Percentiles rank a stretch among this genome's conserved stretches.
phyloP scores from a whole-genome alignment of 2,329 filamentous ascomycete genomes.

The Chlorencoelia australis region DNA sequence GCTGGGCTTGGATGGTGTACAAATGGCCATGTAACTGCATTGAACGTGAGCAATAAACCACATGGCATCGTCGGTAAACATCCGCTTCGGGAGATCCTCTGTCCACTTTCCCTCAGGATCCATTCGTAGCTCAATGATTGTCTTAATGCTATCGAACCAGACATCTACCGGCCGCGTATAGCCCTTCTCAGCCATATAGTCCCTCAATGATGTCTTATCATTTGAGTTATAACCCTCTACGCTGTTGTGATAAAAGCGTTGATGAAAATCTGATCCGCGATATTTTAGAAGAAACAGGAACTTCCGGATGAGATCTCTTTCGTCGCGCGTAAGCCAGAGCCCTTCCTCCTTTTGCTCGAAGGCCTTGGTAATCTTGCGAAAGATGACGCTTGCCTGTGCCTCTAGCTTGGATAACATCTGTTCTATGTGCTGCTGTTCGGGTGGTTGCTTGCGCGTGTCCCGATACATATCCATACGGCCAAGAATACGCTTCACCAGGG shows the following conservation, averaged over 20 bases:
- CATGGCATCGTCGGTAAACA: slow-evolving; percentile 24
- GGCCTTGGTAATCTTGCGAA: slow-evolving; percentile 15
- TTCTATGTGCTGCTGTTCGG: slow-evolving; percentile 17
- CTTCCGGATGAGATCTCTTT: slow-evolving; percentile 32
- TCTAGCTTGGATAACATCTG: slow-evolving; percentile 24
- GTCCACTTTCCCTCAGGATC: slow-evolving; percentile 20
- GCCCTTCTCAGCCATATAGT: slow-evolving; percentile 25
- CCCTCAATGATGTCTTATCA: slow-evolving; percentile 19
- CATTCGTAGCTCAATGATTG: slow-evolving; percentile 25
- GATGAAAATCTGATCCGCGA: slow-evolving; percentile 27
- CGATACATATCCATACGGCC: slow-evolving; percentile 26
- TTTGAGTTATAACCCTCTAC: slow-evolving; percentile 27
- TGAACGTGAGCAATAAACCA: slow-evolving; percentile 23
- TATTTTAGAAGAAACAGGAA: slow-evolving; percentile 38
- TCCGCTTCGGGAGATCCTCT: slow-evolving; percentile 13
- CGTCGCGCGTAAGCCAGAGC: slow-evolving; percentile 24
- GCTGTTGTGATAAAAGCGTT: slow-evolving; percentile 28
- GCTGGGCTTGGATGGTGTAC: slow-evolving; percentile 14
- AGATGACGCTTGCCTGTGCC: slow-evolving; percentile 12
- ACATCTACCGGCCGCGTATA: slow-evolving; percentile 26
- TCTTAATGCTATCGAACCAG: slow-evolving; percentile 27
- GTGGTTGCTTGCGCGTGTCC: slow-evolving; percentile 12
- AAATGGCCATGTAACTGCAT: slow-evolving; percentile 23
- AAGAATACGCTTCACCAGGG: slow-evolving; percentile 19
- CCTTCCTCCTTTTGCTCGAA: slow-evolving; percentile 15